Conservation (phyloP, 331 rosid species). For the Cydonia oblonga region DNA sequence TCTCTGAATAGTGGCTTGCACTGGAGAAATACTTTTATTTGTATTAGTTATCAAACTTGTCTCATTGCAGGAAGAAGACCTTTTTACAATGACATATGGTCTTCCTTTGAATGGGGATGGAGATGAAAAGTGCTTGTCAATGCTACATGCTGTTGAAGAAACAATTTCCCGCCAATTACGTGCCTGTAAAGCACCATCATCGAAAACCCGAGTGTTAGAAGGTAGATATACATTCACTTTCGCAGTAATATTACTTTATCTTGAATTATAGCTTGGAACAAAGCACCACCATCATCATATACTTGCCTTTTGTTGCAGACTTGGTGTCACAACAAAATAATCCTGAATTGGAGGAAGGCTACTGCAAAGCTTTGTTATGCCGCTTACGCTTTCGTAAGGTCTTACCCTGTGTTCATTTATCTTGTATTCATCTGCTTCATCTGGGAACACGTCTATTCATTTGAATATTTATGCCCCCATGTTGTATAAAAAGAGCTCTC, state of each 20-base stretch:
- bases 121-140: constrained; percentile 72
- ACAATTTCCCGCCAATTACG: constrained; percentile 81
- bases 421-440: constrained; percentile 17
- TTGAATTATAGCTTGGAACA: background rate
- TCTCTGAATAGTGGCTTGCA: constrained; percentile 3
- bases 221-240: constrained; percentile 22
- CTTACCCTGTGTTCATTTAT: constrained; percentile 60
- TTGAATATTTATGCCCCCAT: background rate
- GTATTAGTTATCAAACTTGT: background rate
- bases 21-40: constrained; percentile 4
- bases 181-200: constrained; percentile 65
- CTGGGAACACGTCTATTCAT: constrained; percentile 3
- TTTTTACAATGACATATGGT: constrained; percentile 82
- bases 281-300: constrained; percentile 1
- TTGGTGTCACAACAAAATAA: constrained; percentile 61
- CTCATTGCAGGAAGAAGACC: constrained; percentile 81
- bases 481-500: background rate
- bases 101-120: constrained; percentile 80
- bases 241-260: background rate
- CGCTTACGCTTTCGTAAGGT: constrained; percentile 99
- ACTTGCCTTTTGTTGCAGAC: constrained; percentile 48
- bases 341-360: constrained; percentile 84
- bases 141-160: constrained; percentile 89
- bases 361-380: constrained; percentile 81
- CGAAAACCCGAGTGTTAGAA: constrained; percentile 51